These are phyloP conservation scores for Colletotrichum karsti DNA, from an alignment of 2,329 filamentous ascomycete species.

Conservation along the genomic window DNA sequence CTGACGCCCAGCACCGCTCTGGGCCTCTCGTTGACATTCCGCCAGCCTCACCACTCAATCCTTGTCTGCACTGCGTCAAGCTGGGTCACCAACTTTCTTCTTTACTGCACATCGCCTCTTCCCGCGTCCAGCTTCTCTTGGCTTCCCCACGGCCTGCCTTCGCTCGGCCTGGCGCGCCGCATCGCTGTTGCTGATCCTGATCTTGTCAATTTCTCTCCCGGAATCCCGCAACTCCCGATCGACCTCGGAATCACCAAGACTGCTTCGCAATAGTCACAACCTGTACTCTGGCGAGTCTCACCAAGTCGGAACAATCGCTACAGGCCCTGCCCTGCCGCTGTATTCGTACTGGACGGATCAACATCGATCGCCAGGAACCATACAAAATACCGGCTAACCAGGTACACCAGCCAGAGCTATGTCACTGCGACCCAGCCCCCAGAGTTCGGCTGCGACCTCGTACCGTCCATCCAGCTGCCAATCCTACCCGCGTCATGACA, in stretches of 20 bases:
- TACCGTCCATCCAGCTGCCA: conserved; percentile 7
- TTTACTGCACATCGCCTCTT: background rate
- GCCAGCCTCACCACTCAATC: background rate
- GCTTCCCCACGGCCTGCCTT: conserved; percentile 5
- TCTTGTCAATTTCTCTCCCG: conserved; percentile 12
- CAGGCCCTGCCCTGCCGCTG: background rate
- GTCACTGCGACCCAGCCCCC: background rate
- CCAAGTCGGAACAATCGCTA: background rate
- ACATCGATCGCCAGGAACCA: conserved; percentile 9
- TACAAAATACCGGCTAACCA: too few relatives aligned
- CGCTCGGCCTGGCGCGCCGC: background rate
- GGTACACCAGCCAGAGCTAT: background rate
- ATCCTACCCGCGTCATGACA: conserved; percentile 2
- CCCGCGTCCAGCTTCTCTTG: conserved; percentile 9
- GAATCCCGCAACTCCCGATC: conserved; percentile 13
- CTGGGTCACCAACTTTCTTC: conserved; percentile 5
- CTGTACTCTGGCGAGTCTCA: conserved; percentile 9
- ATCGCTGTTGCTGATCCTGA: background rate
- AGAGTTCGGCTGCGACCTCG: too few relatives aligned
- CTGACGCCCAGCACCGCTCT: background rate
- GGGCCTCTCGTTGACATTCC: background rate
- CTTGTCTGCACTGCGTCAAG: background rate
- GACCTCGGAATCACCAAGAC: background rate
- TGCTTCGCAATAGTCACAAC: background rate
- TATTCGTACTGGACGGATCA: background rate